A percentile compares a stretch with the other conserved stretches of the same genome.
Evolutionary conservation across 2,329 filamentous ascomycete genomes (phyloP).

Genomic region (Cladobotryum protrusum): DNA sequence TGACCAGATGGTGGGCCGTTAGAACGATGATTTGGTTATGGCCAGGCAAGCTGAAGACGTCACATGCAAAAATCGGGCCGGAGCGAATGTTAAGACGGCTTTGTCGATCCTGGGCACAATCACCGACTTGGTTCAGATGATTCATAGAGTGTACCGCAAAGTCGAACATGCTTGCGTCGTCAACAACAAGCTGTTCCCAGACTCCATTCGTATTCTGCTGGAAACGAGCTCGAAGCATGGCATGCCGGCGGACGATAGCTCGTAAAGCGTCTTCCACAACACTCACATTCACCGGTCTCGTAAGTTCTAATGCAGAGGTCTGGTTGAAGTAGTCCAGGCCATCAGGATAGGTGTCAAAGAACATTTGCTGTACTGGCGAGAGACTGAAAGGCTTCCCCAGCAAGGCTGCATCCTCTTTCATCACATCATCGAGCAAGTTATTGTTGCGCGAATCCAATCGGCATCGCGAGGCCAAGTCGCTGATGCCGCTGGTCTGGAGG

Average conservation of each 20-base stretch:
- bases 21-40: conserved; percentile 1
- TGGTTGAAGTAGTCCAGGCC: conserved; percentile 38
- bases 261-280: conserved; percentile 19
- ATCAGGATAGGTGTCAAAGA: conserved; percentile 28
- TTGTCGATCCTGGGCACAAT: conserved; percentile 4
- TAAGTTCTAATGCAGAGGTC: conserved; percentile 34
- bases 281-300: conserved; percentile 2
- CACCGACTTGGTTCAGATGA: background rate
- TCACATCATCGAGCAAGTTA: background rate
- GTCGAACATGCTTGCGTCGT: conserved; percentile 4
- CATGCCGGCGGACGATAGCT: conserved; percentile 24
- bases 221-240: conserved; percentile 33
- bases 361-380: conserved; percentile 39
- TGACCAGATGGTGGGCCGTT: conserved; percentile 16
- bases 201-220: background rate
- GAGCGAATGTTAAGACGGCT: conserved; percentile 10
- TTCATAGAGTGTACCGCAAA: background rate
- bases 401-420: too few relatives aligned
- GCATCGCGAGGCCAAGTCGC: background rate
- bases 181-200: conserved; percentile 21
- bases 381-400: conserved; percentile 26
- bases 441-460: background rate
- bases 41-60: conserved; percentile 9
- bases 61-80: conserved; percentile 17
- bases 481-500: conserved; percentile 17